Evolutionary conservation across 495 filamentous ascomycete species (phyloP).

Genomic region (Hypoxylon rickii): DNA sequence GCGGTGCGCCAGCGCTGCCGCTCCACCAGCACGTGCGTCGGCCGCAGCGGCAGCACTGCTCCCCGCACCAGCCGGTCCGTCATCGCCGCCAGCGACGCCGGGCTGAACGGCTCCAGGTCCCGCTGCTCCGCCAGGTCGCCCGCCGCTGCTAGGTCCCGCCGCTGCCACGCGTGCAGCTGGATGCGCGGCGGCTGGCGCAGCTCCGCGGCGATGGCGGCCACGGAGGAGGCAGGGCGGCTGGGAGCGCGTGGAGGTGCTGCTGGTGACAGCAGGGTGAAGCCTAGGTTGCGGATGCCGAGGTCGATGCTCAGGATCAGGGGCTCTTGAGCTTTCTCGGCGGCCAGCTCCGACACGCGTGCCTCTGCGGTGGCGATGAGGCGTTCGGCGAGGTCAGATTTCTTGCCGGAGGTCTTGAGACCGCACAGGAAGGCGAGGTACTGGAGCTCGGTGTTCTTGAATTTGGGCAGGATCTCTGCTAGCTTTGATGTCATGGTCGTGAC

Average conservation of each 20-base stretch:
- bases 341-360: background rate
- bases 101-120: slow-evolving; percentile 56
- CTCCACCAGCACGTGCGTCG: slow-evolving; percentile 83
- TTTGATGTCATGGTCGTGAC: slow-evolving; percentile 24
- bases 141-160: slow-evolving; percentile 38
- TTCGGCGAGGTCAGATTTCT: slow-evolving; percentile 24
- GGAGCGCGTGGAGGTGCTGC: slow-evolving; percentile 27
- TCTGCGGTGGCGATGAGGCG: slow-evolving; percentile 9
- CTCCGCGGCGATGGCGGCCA: background rate
- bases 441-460: slow-evolving; percentile 14
- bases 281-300: slow-evolving; percentile 85
- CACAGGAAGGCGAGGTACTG: slow-evolving; percentile 29
- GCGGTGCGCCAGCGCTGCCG: slow-evolving; percentile 82
- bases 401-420: slow-evolving; percentile 25
- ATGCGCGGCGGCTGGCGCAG: slow-evolving; percentile 20
- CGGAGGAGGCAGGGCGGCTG: slow-evolving; percentile 14
- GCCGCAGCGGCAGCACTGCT: slow-evolving; percentile 50
- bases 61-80: slow-evolving; percentile 65
- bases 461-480: slow-evolving; percentile 7
- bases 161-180: slow-evolving; percentile 39
- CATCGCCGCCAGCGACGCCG: slow-evolving; percentile 58
- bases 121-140: too few species aligned
- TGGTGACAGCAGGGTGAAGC: slow-evolving; percentile 66
- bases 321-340: background rate
- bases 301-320: slow-evolving; percentile 76